Base-by-base conservation (phyloP, 257 asterid genomes). In the Mitragyna speciosa region DNA sequence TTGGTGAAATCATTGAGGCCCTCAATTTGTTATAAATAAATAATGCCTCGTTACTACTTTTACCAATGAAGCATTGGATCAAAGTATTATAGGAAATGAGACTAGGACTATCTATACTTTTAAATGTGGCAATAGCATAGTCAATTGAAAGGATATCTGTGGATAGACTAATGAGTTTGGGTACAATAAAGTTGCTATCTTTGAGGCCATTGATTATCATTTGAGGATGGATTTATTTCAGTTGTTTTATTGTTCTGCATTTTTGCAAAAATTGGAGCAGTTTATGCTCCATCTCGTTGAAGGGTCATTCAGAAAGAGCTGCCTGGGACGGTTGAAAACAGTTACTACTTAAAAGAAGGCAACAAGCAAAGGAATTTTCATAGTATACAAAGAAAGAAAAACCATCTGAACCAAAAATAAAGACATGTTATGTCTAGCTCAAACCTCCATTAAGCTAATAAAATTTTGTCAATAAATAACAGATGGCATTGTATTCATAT, bases 141-240 rank as follows among this genome's bases (percentile, higher is more conserved):
- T 85, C 79, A 64, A 86, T 85, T 5, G 91, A 87, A 31, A 87
- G 82, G 79, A 84, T 70, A 58, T 80, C 83, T 39, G 92, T 80
- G 77, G 87, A 83, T 43, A 82, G 72, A 31, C 81, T 30, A 49
- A 86, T 56, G 69, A 89, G 83, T 79, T 89, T 89, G 73, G 88
- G 79, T 28, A 83, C 88, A 75, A 87, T 78, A 69, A 84, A 86
- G 81, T 82, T 86, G 85, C 70, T 70, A 9, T 80, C 76, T 72
- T 83, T 76, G 52, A 87, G 82, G 82, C 89, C 86, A 79, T 89
- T 88, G 78, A 84, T 71, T 78, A 86, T 82, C 48, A 82, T 77
- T 56, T 89, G 92, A 84, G 85, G 86, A 85, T 88, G 93, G 83
- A 82, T 79, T 75, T 88, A 84, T 72, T 85, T 85, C 82, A 90